Evolutionary conservation across 23 red algal species (phyloP), one percentile per base, ranked within the genome.

Genomic region (Cyanidioschyzon merolae): DNA sequence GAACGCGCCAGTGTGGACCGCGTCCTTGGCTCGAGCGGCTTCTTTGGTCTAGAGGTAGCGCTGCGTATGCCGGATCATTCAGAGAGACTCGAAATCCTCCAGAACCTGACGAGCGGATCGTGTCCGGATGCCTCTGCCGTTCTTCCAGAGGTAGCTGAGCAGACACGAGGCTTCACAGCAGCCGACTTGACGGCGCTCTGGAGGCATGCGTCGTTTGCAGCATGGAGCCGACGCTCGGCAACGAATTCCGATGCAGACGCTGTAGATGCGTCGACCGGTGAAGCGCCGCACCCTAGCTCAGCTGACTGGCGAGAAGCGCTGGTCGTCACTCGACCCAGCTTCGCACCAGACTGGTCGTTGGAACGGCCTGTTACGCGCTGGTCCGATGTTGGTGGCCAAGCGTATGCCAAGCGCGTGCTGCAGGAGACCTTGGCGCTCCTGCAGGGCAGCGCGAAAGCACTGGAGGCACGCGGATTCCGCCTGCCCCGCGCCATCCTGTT

Each of bases 301-400:
- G 67, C 40, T n/a, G 39, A 74, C 0, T 63, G 57, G 32, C 36
- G 51, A 39, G 76, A 76, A 37, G 90, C 85, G 39, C 76, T 97
- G 39, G 58, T 38, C 41, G 59, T 37, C 15, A 74, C 80, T 21
- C 76, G 79, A 2, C 93, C 93, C 0, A 89, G 85, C 59, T 78
- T 85, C 7, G 41, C 90, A 21, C 77, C 87, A 37, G 88, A 91
- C 38, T 57, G 84, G 38, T 59, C 63, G 38, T 83, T 89, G 29
- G 75, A 88, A 35, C 51, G 89, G 31, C 88, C 93, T 38, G 68
- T 30, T 34, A 85, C 84, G 1, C 39, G 67, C 37, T 97, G 93
- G 93, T 58, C 58, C 59, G 93, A 97, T 67, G 76, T 97, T 74
- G 93, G 93, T 59, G 87, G 88, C 71, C 83, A 89, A 79, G 84